Base-by-base conservation (phyloP, 2,329 filamentous ascomycete species). In the Clonostachys chloroleuca region DNA sequence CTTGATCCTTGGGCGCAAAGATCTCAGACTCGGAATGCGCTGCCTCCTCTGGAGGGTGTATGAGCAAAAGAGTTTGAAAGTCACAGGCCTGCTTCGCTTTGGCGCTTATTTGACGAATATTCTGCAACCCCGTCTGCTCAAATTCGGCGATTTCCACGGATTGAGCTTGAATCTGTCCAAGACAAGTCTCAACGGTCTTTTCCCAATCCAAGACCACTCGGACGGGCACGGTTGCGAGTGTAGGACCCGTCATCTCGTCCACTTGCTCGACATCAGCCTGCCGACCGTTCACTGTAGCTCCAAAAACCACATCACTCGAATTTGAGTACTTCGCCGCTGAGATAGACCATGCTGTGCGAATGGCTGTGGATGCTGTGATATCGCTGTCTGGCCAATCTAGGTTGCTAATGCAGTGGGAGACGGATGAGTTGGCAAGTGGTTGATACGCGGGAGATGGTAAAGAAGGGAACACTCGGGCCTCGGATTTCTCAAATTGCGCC, bases 301-400 rank as follows among this genome's bases (percentile, higher is more conserved):
- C 48, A 44, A 49, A 49, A 10, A 47, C 44, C 7, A 49, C 37
- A 42, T 49, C 44, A 34, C 34, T 53, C 37, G 43, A 34, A 24
- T 40, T 40, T n/a, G 42, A 6, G 45, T 46, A 46, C 17, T 46
- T 45, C 4, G 52, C 41, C 5, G 54, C 44, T 7, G 55, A 40
- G 17, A 63, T 18, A 1, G 57, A 60, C 61, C 61, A 64, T 2
- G 61, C 61, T 0, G 59, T 57, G 6, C 56, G 55, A 10, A 63
- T 41, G 12, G 59, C 30, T 2, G 54, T 51, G 9, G 56, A 51
- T 3, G 46, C 49, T 10, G 52, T 58, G 13, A 52, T 47, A 12
- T 50, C 40, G 14, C 16, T 18, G 3, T 30, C 6, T 17, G 9
- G 24, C 24, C 24, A 30, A 30, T 30, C 9, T 30, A 30, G 9